Percentiles rank a stretch among this genome's conserved stretches.
phyloP scores from a whole-genome alignment of 768 basidiomycete genomes.

The Suillus spraguei region DNA sequence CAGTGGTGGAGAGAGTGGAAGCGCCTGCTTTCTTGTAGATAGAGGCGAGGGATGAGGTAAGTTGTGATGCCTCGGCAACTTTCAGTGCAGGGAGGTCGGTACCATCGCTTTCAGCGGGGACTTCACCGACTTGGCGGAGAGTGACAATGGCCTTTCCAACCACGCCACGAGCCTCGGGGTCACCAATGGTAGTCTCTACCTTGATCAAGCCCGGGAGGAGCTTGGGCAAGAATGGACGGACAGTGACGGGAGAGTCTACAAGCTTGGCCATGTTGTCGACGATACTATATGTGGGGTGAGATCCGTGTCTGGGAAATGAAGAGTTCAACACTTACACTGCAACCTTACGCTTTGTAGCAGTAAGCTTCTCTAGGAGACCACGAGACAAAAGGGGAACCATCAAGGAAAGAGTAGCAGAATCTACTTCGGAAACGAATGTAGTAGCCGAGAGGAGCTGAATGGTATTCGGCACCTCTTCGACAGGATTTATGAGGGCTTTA shows the following conservation, averaged over 20 bases:
- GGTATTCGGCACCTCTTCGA: constrained; percentile 97
- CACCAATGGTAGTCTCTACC: constrained; percentile 92
- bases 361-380: constrained; percentile 93
- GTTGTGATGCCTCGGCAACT: constrained; percentile 67
- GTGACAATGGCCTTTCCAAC: constrained; percentile 92
- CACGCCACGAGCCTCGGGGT: constrained; percentile 96
- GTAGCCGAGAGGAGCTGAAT: constrained; percentile 95
- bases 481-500: constrained; percentile 97
- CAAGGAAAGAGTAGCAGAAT: constrained; percentile 93
- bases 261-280: constrained; percentile 99
- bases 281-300: constrained; percentile 55
- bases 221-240: constrained; percentile 96
- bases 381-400: constrained; percentile 96
- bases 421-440: constrained; percentile 99
- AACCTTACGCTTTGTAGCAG: constrained; percentile 96
- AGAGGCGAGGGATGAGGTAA: constrained; percentile 64
- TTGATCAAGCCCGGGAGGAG: constrained; percentile 95
- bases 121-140: constrained; percentile 92
- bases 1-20: constrained; percentile 55
- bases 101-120: constrained; percentile 82
- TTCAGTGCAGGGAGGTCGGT: constrained; percentile 89
- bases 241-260: constrained; percentile 92
- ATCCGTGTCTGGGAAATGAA: constrained; percentile 20
- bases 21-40: constrained; percentile 87
- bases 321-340: constrained; percentile 70